A percentile compares a stretch with the other conserved stretches of the same genome.
These are phyloP conservation scores for Rhinocladiella similis DNA, from an alignment of 2,329 filamentous ascomycete genomes.

Conservation along the genomic window DNA sequence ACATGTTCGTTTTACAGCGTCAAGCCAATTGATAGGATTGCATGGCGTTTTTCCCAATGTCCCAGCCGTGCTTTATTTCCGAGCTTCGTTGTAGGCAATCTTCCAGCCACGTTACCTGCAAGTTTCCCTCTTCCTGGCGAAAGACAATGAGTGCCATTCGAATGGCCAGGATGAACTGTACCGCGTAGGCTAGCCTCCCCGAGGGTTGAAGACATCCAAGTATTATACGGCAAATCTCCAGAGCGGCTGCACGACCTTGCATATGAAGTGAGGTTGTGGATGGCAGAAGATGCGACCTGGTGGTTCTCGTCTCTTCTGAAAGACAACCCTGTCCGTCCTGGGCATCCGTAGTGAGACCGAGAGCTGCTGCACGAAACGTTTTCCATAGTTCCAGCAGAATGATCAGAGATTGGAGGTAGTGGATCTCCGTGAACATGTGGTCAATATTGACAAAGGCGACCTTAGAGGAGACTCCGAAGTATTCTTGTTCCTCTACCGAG, in stretches of 20 bases:
- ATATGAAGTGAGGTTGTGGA: too few species aligned
- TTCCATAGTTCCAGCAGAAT: slow-evolving; percentile 10
- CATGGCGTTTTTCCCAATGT: slow-evolving; percentile 9
- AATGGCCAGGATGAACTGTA: slow-evolving; percentile 1
- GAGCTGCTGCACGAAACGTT: background rate
- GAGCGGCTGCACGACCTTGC: background rate
- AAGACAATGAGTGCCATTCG: slow-evolving; percentile 11
- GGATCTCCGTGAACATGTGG: background rate
- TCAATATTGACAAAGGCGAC: background rate
- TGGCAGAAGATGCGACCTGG: too few species aligned
- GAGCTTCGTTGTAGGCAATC: background rate
- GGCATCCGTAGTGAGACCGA: background rate
- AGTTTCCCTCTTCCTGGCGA: background rate
- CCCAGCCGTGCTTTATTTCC: background rate
- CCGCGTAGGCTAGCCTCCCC: background rate
- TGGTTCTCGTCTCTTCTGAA: too few species aligned
- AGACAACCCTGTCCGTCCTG: background rate
- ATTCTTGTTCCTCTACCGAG: background rate
- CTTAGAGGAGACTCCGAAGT: background rate
- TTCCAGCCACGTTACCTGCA: slow-evolving; percentile 3
- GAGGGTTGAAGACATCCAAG: background rate
- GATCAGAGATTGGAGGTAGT: background rate
- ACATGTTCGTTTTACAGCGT: too few species aligned
- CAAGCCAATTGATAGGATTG: background rate
- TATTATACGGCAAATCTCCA: slow-evolving; percentile 6